Percentiles rank a stretch among this genome's conserved stretches.
Evolutionary conservation across 148 eudicot species (phyloP).

Genomic region (Cornus florida): DNA sequence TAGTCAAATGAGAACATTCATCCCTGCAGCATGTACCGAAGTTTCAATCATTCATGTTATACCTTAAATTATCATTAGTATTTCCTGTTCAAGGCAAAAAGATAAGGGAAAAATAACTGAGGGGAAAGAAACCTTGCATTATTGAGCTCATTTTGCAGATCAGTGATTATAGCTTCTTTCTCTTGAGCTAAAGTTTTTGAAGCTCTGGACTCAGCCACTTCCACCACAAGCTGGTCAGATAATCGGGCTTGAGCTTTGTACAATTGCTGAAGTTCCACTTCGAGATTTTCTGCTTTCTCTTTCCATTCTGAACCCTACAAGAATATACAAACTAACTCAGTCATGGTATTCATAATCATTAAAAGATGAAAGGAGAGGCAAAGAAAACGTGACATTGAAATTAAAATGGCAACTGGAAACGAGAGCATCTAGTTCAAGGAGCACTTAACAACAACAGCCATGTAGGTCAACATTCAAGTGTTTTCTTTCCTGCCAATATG

Average conservation of each 20-base stretch:
- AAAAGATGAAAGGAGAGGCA: neutral
- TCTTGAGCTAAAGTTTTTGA: slow-evolving; percentile 68
- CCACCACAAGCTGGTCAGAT: slow-evolving; percentile 91
- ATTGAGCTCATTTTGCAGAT: slow-evolving; percentile 57
- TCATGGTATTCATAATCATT: slow-evolving; percentile 9
- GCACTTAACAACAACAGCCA: neutral
- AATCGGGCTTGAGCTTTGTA: slow-evolving; percentile 93
- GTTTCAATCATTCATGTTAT: neutral
- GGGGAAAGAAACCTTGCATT: slow-evolving; percentile 51
- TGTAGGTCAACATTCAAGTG: neutral
- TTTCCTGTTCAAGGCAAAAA: neutral
- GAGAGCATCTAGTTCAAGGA: neutral
- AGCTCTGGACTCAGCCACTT: slow-evolving; percentile 87
- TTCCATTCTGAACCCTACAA: slow-evolving; percentile 95
- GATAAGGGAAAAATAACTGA: neutral
- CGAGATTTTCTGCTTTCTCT: slow-evolving; percentile 91
- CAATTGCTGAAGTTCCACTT: slow-evolving; percentile 92
- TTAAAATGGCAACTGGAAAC: too few relatives aligned
- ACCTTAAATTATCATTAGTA: neutral
- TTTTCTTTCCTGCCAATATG: neutral
- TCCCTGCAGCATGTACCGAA: slow-evolving; percentile 49
- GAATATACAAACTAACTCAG: slow-evolving; percentile 17
- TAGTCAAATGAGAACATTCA: slow-evolving; percentile 60
- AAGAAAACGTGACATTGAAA: neutral
- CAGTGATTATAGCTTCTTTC: slow-evolving; percentile 61